Conservation (phyloP, 2,329 filamentous ascomycete genomes). For the Curvularia hawaiiensis region DNA sequence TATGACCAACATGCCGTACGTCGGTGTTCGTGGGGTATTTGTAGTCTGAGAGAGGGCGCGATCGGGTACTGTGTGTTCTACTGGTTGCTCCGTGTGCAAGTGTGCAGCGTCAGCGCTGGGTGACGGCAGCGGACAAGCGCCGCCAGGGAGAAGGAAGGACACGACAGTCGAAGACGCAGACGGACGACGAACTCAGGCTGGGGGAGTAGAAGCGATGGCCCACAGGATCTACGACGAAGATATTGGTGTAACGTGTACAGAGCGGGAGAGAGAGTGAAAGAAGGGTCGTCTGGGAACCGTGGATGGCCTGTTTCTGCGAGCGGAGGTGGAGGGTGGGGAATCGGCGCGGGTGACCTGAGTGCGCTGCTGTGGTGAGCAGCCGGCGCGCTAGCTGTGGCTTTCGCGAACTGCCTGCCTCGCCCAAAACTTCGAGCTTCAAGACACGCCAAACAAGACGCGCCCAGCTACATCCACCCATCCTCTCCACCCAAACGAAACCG, state of each 20-base stretch:
- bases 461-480: constrained; percentile 9
- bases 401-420: constrained; percentile 16
- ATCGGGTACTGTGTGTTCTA: constrained; percentile 9
- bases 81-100: neutral
- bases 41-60: neutral
- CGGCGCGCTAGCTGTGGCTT: constrained; percentile 20
- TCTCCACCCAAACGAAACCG: neutral
- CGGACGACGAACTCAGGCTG: neutral
- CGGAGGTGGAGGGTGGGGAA: constrained; percentile 21
- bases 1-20: constrained; percentile 7
- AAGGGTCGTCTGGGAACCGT: neutral
- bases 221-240: neutral
- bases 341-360: constrained; percentile 14
- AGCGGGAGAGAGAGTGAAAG: neutral
- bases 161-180: constrained; percentile 6
- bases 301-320: constrained; percentile 15
- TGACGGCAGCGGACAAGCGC: constrained; percentile 11
- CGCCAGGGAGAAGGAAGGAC: constrained; percentile 4
- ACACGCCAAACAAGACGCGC: constrained; percentile 21
- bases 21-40: constrained; percentile 8
- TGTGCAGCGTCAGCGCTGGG: constrained; percentile 10
- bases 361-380: constrained; percentile 5
- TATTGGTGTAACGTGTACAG: neutral
- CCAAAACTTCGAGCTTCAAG: constrained; percentile 24
- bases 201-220: neutral